Conservation (phyloP, 2,329 filamentous ascomycete species). For the Xylaria sp. region DNA sequence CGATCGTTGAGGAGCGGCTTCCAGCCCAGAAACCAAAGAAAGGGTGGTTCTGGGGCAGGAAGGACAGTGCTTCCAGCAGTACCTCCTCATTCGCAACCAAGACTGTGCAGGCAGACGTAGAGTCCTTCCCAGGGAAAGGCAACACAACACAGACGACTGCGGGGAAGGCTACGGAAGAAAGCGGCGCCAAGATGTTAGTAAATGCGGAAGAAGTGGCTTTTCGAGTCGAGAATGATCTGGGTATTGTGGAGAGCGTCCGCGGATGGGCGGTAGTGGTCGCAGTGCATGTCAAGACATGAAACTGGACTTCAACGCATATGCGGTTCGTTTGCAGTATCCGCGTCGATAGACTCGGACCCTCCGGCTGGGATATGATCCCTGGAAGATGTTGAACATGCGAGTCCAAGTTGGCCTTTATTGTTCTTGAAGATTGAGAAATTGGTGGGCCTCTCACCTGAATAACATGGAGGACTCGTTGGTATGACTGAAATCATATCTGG, state of each 20-base stretch:
- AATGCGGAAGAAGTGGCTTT: slow-evolving; percentile 56
- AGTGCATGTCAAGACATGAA: slow-evolving; percentile 40
- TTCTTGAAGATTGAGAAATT: background rate
- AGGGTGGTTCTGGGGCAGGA: slow-evolving; percentile 40
- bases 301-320: background rate
- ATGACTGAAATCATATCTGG: background rate
- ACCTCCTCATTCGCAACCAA: slow-evolving; percentile 10
- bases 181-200: slow-evolving; percentile 47
- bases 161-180: slow-evolving; percentile 28
- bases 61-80: slow-evolving; percentile 14
- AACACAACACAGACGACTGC: background rate
- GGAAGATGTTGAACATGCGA: background rate
- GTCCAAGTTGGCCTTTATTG: background rate
- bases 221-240: slow-evolving; percentile 56
- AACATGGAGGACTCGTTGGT: too few species aligned
- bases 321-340: background rate
- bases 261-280: slow-evolving; percentile 57
- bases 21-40: slow-evolving; percentile 44
- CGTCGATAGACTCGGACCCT: background rate
- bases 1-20: slow-evolving; percentile 39
- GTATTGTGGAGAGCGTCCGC: slow-evolving; percentile 55
- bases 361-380: too few species aligned
- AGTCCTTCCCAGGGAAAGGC: slow-evolving; percentile 1
- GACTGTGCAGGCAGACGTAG: slow-evolving; percentile 1
- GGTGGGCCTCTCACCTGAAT: too few species aligned